A percentile compares a stretch with the other conserved stretches of the same genome.
Evolutionary conservation across 2,329 filamentous ascomycete genomes (phyloP).

Genomic region (Penicillium occitanis): DNA sequence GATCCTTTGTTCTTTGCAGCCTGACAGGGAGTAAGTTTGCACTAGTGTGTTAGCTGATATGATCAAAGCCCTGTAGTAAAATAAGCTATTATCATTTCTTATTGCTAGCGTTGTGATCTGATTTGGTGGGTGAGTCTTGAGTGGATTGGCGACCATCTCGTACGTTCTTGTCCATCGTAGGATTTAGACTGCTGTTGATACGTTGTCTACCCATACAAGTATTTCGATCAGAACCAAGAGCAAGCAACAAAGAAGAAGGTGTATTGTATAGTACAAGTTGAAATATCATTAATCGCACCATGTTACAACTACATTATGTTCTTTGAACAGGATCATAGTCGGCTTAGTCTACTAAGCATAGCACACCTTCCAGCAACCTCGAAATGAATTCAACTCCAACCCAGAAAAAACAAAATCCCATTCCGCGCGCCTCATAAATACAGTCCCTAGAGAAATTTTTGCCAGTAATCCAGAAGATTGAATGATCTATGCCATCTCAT

Average conservation of each 20-base stretch:
- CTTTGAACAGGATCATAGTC: neutral
- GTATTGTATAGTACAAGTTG: neutral
- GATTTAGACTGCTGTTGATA: neutral
- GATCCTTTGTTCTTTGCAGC: neutral
- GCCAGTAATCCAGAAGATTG: neutral
- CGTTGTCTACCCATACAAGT: neutral
- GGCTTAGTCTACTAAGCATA: neutral
- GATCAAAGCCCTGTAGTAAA: neutral
- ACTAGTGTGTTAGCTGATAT: neutral
- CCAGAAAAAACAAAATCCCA: neutral
- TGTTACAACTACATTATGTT: neutral
- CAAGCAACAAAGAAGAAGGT: neutral
- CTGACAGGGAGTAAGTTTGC: neutral
- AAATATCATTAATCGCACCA: neutral
- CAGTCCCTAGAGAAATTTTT: neutral
- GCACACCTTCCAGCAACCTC: neutral
- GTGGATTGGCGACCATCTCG: neutral
- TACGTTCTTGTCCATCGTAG: neutral
- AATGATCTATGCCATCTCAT: constrained; percentile 36
- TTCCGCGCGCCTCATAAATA: constrained; percentile 10
- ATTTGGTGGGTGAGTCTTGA: neutral
- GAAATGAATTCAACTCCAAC: constrained; percentile 6
- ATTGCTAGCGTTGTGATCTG: neutral
- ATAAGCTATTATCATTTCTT: neutral
- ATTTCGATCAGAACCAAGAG: neutral